These are phyloP conservation scores for Boletus hoseneyae DNA, from an alignment of 1,284 basidiomycete species.

Conservation along the genomic window DNA sequence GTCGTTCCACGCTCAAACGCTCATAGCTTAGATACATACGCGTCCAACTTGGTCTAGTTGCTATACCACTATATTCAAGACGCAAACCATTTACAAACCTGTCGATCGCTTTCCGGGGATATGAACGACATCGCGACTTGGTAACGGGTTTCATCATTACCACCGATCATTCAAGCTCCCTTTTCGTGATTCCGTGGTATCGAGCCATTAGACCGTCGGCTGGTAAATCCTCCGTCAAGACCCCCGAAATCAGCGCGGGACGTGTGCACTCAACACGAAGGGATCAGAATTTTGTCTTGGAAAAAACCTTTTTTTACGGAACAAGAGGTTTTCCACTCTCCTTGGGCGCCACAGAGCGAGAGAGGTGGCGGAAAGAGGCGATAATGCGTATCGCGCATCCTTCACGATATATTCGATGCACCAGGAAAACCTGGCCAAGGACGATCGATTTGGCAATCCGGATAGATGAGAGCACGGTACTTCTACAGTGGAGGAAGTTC, in stretches of 20 bases:
- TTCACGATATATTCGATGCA: background rate
- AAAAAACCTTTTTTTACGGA: conserved; percentile 7
- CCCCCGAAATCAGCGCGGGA: conserved; percentile 24
- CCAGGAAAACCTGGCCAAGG: conserved; percentile 15
- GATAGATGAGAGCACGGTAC: conserved; percentile 18
- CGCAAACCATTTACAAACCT: conserved; percentile 10
- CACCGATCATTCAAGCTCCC: conserved; percentile 9
- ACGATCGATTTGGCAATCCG: conserved; percentile 17
- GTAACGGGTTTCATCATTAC: conserved; percentile 21
- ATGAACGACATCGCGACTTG: conserved; percentile 17
- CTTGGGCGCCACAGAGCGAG: background rate
- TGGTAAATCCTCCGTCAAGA: conserved; percentile 18
- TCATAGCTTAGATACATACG: conserved; percentile 1
- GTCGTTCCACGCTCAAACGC: conserved; percentile 18
- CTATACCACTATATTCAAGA: conserved; percentile 4
- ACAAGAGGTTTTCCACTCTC: conserved; percentile 12
- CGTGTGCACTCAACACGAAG: conserved; percentile 12
- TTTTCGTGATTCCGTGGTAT: conserved; percentile 13
- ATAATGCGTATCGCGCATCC: conserved; percentile 31
- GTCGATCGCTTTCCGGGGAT: conserved; percentile 29
- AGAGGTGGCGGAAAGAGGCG: conserved; percentile 17
- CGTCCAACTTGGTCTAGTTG: conserved; percentile 2
- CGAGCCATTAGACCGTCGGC: conserved; percentile 14
- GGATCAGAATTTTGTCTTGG: conserved; percentile 10
- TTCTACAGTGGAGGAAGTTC: conserved; percentile 22